These are phyloP conservation scores for Suillus weaverae DNA, from an alignment of 768 basidiomycete species.

Conservation along the genomic window DNA sequence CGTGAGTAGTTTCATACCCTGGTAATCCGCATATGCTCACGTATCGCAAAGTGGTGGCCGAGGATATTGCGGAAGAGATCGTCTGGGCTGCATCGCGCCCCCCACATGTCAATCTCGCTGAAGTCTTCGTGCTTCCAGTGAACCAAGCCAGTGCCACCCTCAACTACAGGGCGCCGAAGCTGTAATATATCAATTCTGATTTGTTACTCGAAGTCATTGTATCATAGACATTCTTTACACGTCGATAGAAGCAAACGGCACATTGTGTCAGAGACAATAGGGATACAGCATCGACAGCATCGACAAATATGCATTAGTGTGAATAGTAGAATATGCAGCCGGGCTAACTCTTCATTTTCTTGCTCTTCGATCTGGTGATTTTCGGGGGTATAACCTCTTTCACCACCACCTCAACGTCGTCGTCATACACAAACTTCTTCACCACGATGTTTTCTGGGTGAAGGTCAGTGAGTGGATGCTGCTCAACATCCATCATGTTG, in stretches of 20 bases:
- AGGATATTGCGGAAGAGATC: slow-evolving; percentile 96
- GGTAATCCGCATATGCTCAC: slow-evolving; percentile 9
- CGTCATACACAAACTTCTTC: slow-evolving; percentile 80
- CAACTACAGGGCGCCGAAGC: slow-evolving; percentile 49
- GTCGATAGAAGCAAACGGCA: background rate
- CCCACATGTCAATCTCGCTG: slow-evolving; percentile 88
- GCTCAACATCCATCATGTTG: slow-evolving; percentile 59
- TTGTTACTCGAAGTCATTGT: background rate
- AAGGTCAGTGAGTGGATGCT: slow-evolving; percentile 53
- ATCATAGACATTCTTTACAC: background rate
- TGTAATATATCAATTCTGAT: slow-evolving; percentile 12
- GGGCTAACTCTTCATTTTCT: slow-evolving; percentile 43
- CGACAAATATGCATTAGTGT: slow-evolving; percentile 17
- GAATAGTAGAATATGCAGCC: background rate
- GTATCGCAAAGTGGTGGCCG: slow-evolving; percentile 58
- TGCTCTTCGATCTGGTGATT: slow-evolving; percentile 58
- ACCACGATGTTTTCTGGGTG: slow-evolving; percentile 66
- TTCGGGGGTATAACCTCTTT: slow-evolving; percentile 35
- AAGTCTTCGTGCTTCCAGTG: slow-evolving; percentile 73
- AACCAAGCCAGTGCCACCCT: slow-evolving; percentile 75
- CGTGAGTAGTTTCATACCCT: slow-evolving; percentile 47
- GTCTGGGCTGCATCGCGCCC: slow-evolving; percentile 95
- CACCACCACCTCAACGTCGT: slow-evolving; percentile 47
- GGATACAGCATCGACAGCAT: slow-evolving; percentile 33
- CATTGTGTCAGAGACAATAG: slow-evolving; percentile 19